phyloP scores from a whole-genome alignment of 805 yeast genomes.

The Candida insectorum region DNA sequence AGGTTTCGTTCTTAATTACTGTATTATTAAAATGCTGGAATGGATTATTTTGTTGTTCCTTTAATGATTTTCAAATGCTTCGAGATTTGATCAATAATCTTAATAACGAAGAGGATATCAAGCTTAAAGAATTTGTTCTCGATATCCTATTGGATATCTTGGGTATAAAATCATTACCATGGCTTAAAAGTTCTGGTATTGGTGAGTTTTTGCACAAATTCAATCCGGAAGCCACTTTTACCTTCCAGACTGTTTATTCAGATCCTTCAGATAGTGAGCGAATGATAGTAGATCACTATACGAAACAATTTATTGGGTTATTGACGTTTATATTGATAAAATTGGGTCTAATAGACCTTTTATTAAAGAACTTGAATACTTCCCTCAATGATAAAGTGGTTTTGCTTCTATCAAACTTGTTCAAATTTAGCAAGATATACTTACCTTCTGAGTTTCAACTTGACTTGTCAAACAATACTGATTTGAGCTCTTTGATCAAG shows the following conservation, averaged over 20 bases:
- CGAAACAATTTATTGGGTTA: slow-evolving; percentile 66
- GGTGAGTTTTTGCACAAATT: slow-evolving; percentile 16
- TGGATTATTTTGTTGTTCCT: slow-evolving; percentile 67
- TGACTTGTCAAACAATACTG: slow-evolving; percentile 8
- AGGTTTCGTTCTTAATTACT: slow-evolving; percentile 56
- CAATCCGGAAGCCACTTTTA: slow-evolving; percentile 4
- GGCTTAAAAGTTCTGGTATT: slow-evolving; percentile 33
- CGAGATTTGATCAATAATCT: slow-evolving; percentile 60
- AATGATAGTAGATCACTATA: slow-evolving; percentile 17
- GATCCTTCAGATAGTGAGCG: slow-evolving; percentile 3
- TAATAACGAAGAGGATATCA: slow-evolving; percentile 50
- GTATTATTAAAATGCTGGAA: slow-evolving; percentile 67
- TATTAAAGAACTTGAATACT: slow-evolving; percentile 40
- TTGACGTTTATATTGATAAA: slow-evolving; percentile 53
- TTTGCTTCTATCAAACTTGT: slow-evolving; percentile 10
- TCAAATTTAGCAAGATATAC: slow-evolving; percentile 8
- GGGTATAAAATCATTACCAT: slow-evolving; percentile 54
- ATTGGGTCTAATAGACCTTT: slow-evolving; percentile 45
- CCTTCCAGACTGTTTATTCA: background rate
- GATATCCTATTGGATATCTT: slow-evolving; percentile 71
- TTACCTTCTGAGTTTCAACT: slow-evolving; percentile 12
- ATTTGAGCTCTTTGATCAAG: slow-evolving; percentile 10
- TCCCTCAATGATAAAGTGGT: slow-evolving; percentile 10
- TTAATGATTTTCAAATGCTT: slow-evolving; percentile 53
- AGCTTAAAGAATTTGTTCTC: slow-evolving; percentile 58